Evolutionary conservation across 331 rosid species (phyloP).

Genomic region (Quercus lobata): DNA sequence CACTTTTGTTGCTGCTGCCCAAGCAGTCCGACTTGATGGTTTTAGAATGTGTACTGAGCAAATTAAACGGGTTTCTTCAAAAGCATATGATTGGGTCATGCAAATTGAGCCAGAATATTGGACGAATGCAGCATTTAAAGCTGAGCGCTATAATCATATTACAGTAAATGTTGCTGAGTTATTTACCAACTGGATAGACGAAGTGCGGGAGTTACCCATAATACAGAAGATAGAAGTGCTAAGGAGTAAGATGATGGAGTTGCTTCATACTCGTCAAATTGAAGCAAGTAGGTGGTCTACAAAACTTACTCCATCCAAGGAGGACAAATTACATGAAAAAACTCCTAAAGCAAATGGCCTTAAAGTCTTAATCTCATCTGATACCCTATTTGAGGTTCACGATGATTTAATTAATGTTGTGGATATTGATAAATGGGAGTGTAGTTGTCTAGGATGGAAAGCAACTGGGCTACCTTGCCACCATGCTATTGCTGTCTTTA

Average conservation of each 20-base stretch:
- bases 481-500: slow-evolving; percentile 49
- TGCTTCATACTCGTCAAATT: slow-evolving; percentile 22
- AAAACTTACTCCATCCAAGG: slow-evolving; percentile 46
- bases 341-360: slow-evolving; percentile 27
- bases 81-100: slow-evolving; percentile 43
- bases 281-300: slow-evolving; percentile 35
- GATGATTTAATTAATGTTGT: slow-evolving; percentile 46
- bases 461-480: slow-evolving; percentile 45
- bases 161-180: slow-evolving; percentile 23
- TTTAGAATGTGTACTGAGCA: slow-evolving; percentile 34
- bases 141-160: slow-evolving; percentile 45
- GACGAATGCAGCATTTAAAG: slow-evolving; percentile 41
- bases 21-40: slow-evolving; percentile 34
- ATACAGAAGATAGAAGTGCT: slow-evolving; percentile 42
- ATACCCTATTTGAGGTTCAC: slow-evolving; percentile 55
- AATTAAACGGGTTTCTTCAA: slow-evolving; percentile 39
- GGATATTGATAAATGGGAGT: slow-evolving; percentile 36
- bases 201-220: slow-evolving; percentile 36
- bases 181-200: slow-evolving; percentile 40
- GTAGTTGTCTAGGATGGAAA: slow-evolving; percentile 50
- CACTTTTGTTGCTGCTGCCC: slow-evolving; percentile 41
- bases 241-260: slow-evolving; percentile 28
- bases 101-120: slow-evolving; percentile 45
- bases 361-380: slow-evolving; percentile 48
- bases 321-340: slow-evolving; percentile 32